Evolutionary conservation across 2,329 filamentous ascomycete species (phyloP), one percentile per base, ranked within the genome.

Genomic region (Orbilia javanica): DNA sequence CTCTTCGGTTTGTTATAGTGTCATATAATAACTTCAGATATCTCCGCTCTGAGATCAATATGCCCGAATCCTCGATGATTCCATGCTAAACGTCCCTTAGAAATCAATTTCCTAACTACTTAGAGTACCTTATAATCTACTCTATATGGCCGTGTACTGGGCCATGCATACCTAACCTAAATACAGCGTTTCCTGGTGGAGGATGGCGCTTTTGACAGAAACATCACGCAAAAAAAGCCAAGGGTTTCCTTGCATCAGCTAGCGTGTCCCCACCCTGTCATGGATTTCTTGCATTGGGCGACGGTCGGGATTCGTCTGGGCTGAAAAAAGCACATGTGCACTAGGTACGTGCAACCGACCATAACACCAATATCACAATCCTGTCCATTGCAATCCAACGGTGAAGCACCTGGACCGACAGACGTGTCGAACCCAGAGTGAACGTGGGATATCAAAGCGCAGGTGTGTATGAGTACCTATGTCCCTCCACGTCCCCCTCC

Each of bases 21-120:
- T 67, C 22, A 72, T 72, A 78, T 77, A 77, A 77, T 78, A 70
- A 78, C 72, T 72, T 72, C 62, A 72, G 74, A 78, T 72, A 78
- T 78, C 74, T 78, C 74, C 74, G 67, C 74, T 78, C 74, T 78
- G 74, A 78, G 39, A 63, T 63, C 42, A 52, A 50, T 66, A 39
- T 25, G n/a, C 44, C 36, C 42, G 18, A 18, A n/a, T n/a, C n/a
- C n/a, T n/a, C n/a, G n/a, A n/a, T n/a, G n/a, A n/a, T n/a, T n/a
- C n/a, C n/a, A n/a, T n/a, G n/a, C n/a, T n/a, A n/a, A n/a, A n/a
- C n/a, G n/a, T n/a, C n/a, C n/a, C n/a, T n/a, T n/a, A n/a, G n/a
- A n/a, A n/a, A n/a, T n/a, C n/a, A n/a, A n/a, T n/a, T n/a, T n/a
- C n/a, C n/a, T n/a, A n/a, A n/a, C n/a, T n/a, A n/a, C n/a, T n/a